Evolutionary conservation across 1,139 yeast species (phyloP).

Genomic region (Zygosaccharomyces sapae): DNA sequence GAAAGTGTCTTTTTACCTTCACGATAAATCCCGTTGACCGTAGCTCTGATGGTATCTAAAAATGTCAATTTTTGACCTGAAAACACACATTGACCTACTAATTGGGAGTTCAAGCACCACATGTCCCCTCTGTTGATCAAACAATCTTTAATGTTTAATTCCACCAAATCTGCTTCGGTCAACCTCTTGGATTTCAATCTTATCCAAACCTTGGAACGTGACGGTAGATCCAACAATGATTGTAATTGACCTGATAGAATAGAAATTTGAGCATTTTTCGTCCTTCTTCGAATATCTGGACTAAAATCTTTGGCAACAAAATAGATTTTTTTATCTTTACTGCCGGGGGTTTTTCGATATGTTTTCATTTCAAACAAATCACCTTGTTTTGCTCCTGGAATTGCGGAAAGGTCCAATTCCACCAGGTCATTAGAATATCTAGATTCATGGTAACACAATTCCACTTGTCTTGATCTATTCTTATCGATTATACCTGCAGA

Average conservation of each 20-base stretch:
- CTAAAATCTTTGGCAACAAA: slow-evolving; percentile 44
- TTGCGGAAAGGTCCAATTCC: slow-evolving; percentile 51
- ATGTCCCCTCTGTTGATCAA: slow-evolving; percentile 85
- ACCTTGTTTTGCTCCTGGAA: slow-evolving; percentile 65
- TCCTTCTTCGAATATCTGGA: slow-evolving; percentile 35
- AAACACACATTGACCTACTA: slow-evolving; percentile 64
- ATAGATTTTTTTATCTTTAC: slow-evolving; percentile 38
- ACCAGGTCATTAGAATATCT: slow-evolving; percentile 58
- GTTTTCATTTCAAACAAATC: slow-evolving; percentile 65
- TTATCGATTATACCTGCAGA: slow-evolving; percentile 1
- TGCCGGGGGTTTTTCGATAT: slow-evolving; percentile 20
- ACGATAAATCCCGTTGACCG: slow-evolving; percentile 63
- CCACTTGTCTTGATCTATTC: slow-evolving; percentile 37
- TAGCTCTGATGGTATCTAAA: slow-evolving; percentile 59
- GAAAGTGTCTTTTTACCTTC: slow-evolving; percentile 64
- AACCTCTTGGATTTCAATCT: slow-evolving; percentile 46
- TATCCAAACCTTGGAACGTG: slow-evolving; percentile 59
- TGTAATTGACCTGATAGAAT: slow-evolving; percentile 62
- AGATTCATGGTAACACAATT: slow-evolving; percentile 72
- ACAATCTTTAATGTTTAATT: slow-evolving; percentile 74
- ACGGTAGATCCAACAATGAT: slow-evolving; percentile 57
- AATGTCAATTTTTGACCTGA: slow-evolving; percentile 62
- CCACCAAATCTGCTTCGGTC: slow-evolving; percentile 76
- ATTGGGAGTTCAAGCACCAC: slow-evolving; percentile 73
- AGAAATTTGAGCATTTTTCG: slow-evolving; percentile 45